Evolutionary conservation across 164 flowering plant species (phyloP).

Genomic region (Euptelea pleiosperma): DNA sequence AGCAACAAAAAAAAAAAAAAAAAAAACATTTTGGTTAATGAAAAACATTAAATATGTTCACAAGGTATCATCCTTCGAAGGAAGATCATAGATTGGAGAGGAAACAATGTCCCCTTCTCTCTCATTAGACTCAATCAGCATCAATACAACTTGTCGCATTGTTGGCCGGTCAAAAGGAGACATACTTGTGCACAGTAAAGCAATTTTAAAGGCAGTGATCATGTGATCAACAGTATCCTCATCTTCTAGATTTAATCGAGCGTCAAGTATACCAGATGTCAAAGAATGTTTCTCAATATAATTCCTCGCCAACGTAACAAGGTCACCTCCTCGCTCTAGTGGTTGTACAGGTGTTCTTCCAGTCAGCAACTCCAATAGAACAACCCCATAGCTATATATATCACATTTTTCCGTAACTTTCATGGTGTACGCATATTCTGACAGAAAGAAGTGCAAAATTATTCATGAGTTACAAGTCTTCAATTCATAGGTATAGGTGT

Average conservation of each 20-base stretch:
- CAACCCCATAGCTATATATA: constrained; percentile 94
- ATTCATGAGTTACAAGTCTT: background rate
- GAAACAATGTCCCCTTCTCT: constrained; percentile 26
- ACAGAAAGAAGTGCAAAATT: constrained; percentile 5
- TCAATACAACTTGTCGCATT: constrained; percentile 85
- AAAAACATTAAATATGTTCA: constrained; percentile 14
- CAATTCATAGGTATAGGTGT: too few relatives aligned
- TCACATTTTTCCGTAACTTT: constrained; percentile 95
- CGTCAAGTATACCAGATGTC: constrained; percentile 60
- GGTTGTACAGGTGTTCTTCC: constrained; percentile 91
- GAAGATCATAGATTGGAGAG: constrained; percentile 29
- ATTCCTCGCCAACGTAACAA: constrained; percentile 65
- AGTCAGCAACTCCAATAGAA: constrained; percentile 84
- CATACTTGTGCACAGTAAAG: constrained; percentile 70
- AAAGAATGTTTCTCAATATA: constrained; percentile 58
- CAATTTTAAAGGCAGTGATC: constrained; percentile 75
- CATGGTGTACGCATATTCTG: constrained; percentile 99
- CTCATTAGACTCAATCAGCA: constrained; percentile 73
- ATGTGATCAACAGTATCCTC: constrained; percentile 51
- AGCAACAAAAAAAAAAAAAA: too few relatives aligned
- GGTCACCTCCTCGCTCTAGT: constrained; percentile 86
- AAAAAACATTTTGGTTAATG: constrained; percentile 14
- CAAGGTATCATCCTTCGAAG: constrained; percentile 30
- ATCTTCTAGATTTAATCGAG: constrained; percentile 52
- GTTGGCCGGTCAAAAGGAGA: constrained; percentile 81